These are phyloP conservation scores for Trifolium fragiferum DNA, from an alignment of 306 rosid genomes.

Conservation along the genomic window DNA sequence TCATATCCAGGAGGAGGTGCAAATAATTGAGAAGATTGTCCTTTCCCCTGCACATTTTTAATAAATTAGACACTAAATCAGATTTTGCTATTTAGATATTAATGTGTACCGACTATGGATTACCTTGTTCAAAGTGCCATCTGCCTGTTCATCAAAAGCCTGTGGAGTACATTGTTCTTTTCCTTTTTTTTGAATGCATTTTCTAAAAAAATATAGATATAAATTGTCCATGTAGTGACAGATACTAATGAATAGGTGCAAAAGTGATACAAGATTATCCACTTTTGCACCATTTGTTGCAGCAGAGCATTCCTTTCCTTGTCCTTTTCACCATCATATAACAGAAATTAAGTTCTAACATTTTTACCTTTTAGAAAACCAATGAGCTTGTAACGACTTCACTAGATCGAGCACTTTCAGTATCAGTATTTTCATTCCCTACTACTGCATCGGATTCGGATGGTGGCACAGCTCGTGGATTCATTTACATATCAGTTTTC, in stretches of 20 bases:
- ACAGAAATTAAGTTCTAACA: not conserved
- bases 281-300: conserved; percentile 1
- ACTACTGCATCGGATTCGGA: not conserved
- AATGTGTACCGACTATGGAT: not conserved
- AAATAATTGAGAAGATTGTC: not conserved
- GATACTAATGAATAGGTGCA: not conserved
- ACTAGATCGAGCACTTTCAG: not conserved
- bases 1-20: not conserved
- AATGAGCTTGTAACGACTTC: not conserved
- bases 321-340: not conserved
- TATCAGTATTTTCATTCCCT: not conserved
- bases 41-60: not conserved
- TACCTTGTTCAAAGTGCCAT: conserved; percentile 6
- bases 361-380: not conserved
- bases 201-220: not conserved
- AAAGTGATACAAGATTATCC: not conserved
- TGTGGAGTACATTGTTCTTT: not conserved
- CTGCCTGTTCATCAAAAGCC: not conserved
- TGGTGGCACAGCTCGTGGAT: not conserved
- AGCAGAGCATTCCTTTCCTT: not conserved
- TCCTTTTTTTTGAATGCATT: not conserved
- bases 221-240: not conserved
- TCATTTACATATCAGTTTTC: conserved; percentile 9
- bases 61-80: conserved; percentile 8
- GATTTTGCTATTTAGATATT: not conserved